Evolutionary conservation across 768 basidiomycete genomes (phyloP), one percentile per base, ranked within the genome.

Genomic region (Cystofilobasidium bisporidii): DNA sequence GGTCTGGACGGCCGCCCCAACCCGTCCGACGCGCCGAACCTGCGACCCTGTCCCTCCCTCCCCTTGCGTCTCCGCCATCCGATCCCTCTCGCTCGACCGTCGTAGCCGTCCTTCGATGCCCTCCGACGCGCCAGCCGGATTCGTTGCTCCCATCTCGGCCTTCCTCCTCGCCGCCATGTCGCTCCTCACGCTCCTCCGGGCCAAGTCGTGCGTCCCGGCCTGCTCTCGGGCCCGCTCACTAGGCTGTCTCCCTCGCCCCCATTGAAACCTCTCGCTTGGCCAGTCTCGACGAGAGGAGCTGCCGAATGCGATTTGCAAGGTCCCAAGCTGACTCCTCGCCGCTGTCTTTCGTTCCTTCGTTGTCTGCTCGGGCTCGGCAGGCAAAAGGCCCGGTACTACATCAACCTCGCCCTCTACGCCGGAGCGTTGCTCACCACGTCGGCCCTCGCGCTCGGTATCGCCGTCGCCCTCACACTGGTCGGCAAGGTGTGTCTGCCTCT

Each of bases 311-410:
- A n/a, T n/a, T n/a, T n/a, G n/a, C n/a, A n/a, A n/a, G n/a, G n/a
- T n/a, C 18, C 26, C 28, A 2, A 56, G 28, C 53, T 56, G 53
- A 28, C 53, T 8, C 18, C 3, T 32, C 4, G 4, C 48, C 48
- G 48, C 22, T 24, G 26, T 24, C 22, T 4, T 24, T 20, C 48
- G 24, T 24, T 24, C 48, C 48, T 5, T 12, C 36, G 36, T 12
- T 36, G 36, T 12, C 36, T 36, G 36, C 36, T 40, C 24, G 2
- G 10, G 3, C 12, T 45, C 36, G 1, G 3, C 56, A 69, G 68
- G 2, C 61, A 61, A 20, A 69, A 69, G 26, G 68, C 68, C 20
- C 45, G 68, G 6, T 69, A 47, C 50, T 69, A 69, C 50, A 64
- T 69, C 68, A 69, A 69, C 50, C 58, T 69, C 28, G 26, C 40